Base-by-base conservation (phyloP, 2,329 filamentous ascomycete species). In the Aspergillus udagawae region DNA sequence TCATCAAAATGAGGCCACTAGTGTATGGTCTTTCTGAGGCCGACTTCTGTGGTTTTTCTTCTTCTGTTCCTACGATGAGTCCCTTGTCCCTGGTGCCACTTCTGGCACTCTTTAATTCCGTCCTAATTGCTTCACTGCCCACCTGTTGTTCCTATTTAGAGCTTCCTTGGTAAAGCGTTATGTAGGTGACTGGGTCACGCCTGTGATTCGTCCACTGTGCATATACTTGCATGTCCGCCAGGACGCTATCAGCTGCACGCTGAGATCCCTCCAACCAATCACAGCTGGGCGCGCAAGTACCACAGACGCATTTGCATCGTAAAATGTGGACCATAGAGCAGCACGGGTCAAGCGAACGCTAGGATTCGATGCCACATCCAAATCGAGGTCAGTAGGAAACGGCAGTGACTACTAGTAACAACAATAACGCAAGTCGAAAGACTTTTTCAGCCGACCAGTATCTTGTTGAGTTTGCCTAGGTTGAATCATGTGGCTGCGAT, bases 241-340 rank as follows among this genome's bases (percentile, higher is more conserved):
- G 61, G 56, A 55, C 62, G 59, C 64, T 63, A 66, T 66, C 64
- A 60, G 59, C 64, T 66, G 64, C 64, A 64, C 63, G 57, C 54
- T 61, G 56, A 20, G 49, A 27, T 52, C 42, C 55, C 45, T 44
- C 54, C 48, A 28, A 32, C 59, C 60, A 63, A 63, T 61, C 57
- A 60, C 4, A 45, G 32, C n/a, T 21, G n/a, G 49, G 54, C 6
- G 38, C 3, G 21, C 50, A 41, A 52, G 47, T 50, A 51, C 56
- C 56, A 54, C 56, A 49, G 56, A 47, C 29, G 50, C 53, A 54
- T 49, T 57, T 52, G 50, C 54, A 56, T 56, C 54, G 38, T 23
- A 49, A 53, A 32, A 51, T 41, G 49, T 44, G 54, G 54, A 21
- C 35, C 29, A 10, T 21, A 14, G n/a, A 20, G 20, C 23, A 51